Conservation (phyloP, 2,329 filamentous ascomycete genomes). For the Neonectria ditissima region DNA sequence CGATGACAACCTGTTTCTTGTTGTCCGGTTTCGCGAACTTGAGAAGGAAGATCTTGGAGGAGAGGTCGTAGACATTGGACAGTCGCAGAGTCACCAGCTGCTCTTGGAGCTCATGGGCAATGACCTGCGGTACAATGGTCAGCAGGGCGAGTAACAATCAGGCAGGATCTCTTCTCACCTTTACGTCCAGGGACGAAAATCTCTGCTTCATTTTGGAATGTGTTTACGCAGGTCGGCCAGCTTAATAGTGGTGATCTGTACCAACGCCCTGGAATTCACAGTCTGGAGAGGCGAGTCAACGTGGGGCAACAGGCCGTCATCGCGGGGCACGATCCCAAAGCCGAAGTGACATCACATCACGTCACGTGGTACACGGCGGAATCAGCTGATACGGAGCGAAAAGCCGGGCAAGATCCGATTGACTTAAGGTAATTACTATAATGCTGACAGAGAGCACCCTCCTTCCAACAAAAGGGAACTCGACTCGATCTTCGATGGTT, state of each 20-base stretch:
- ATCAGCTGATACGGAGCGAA: not conserved
- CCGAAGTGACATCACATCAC: slow-evolving; percentile 36
- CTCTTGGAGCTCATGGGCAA: slow-evolving; percentile 89
- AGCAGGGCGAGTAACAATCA: slow-evolving; percentile 7
- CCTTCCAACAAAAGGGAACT: no score
- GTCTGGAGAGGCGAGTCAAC: slow-evolving; percentile 23
- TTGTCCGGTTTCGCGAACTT: slow-evolving; percentile 93
- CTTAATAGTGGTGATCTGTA: slow-evolving; percentile 18
- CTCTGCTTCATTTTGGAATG: slow-evolving; percentile 76
- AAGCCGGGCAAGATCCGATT: not conserved
- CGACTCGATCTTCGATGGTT: not conserved
- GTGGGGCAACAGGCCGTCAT: slow-evolving; percentile 33
- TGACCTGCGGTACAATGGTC: slow-evolving; percentile 70
- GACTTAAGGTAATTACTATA: not conserved
- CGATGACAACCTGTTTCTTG: slow-evolving; percentile 90
- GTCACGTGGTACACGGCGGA: slow-evolving; percentile 29
- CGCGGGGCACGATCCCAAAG: slow-evolving; percentile 27
- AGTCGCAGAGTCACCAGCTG: slow-evolving; percentile 83
- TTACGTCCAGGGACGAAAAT: slow-evolving; percentile 83
- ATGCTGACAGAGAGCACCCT: not conserved
- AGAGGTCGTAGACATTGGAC: slow-evolving; percentile 95
- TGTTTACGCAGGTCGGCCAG: slow-evolving; percentile 9
- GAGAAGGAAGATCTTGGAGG: slow-evolving; percentile 92
- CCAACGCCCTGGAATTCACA: slow-evolving; percentile 17
- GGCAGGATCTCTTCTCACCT: slow-evolving; percentile 57